These are phyloP conservation scores for Fusarium tuaranense DNA, from an alignment of 2,329 filamentous ascomycete species.

Conservation along the genomic window DNA sequence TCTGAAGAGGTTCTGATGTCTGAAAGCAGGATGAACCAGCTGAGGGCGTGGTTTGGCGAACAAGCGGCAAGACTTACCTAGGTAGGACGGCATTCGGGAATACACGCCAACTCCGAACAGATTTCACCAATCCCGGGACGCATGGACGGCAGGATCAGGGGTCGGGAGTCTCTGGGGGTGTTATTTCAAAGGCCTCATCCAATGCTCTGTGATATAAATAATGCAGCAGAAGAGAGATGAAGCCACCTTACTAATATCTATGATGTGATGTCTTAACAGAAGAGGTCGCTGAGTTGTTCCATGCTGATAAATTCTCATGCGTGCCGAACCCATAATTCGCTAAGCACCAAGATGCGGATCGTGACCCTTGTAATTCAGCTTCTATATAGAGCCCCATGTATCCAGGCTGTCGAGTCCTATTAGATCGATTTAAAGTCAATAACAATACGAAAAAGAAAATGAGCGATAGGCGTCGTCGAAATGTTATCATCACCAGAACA, in stretches of 20 bases:
- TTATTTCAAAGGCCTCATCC: too few relatives aligned
- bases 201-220: too few relatives aligned
- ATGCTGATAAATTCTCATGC: background rate
- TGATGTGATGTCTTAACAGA: background rate
- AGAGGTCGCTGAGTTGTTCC: background rate
- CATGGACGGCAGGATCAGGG: too few relatives aligned
- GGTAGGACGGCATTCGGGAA: background rate
- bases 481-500: slow-evolving; percentile 60
- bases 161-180: too few relatives aligned
- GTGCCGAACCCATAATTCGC: background rate
- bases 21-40: slow-evolving; percentile 25
- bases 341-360: background rate
- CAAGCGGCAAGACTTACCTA: background rate
- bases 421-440: background rate
- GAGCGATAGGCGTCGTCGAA: slow-evolving; percentile 7
- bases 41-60: slow-evolving; percentile 34
- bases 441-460: slow-evolving; percentile 1
- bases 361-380: background rate
- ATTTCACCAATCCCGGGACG: too few relatives aligned
- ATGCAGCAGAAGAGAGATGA: too few relatives aligned
- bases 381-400: background rate
- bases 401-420: background rate
- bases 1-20: slow-evolving; percentile 32
- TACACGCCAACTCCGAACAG: too few relatives aligned
- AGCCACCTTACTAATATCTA: background rate